Evolutionary conservation across 2,329 filamentous ascomycete genomes (phyloP).

Genomic region (Zarea fungicola): DNA sequence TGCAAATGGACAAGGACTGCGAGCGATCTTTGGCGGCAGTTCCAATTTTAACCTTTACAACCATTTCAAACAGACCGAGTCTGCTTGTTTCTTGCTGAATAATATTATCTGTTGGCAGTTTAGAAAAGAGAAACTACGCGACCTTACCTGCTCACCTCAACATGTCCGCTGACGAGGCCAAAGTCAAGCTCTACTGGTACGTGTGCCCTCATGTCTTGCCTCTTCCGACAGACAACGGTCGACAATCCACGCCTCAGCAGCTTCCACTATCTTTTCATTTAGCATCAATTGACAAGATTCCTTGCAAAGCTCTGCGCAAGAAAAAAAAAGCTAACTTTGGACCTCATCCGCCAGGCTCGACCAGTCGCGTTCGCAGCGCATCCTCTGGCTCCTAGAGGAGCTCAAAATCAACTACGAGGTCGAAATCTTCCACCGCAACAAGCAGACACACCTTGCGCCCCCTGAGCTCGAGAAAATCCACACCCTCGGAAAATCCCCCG

Average conservation of each 20-base stretch:
- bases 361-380: constrained; percentile 74
- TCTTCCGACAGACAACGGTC: background rate
- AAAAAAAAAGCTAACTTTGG: background rate
- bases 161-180: constrained; percentile 31
- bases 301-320: background rate
- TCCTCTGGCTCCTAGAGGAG: constrained; percentile 82
- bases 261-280: background rate
- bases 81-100: too few species aligned
- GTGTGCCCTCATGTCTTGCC: constrained; percentile 11
- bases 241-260: background rate
- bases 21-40: too few species aligned
- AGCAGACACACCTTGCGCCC: constrained; percentile 62
- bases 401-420: constrained; percentile 74
- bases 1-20: too few species aligned
- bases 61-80: too few species aligned
- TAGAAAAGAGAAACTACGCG: too few species aligned
- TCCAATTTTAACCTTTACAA: too few species aligned
- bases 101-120: too few species aligned
- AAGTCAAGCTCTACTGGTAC: constrained; percentile 62
- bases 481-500: constrained; percentile 80
- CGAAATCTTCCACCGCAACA: constrained; percentile 68
- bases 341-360: constrained; percentile 61
- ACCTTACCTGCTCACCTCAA: background rate
- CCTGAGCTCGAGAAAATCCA: constrained; percentile 72
- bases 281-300: background rate